Base-by-base conservation (phyloP, 2,329 filamentous ascomycete genomes). In the Talaromyces sp. region DNA sequence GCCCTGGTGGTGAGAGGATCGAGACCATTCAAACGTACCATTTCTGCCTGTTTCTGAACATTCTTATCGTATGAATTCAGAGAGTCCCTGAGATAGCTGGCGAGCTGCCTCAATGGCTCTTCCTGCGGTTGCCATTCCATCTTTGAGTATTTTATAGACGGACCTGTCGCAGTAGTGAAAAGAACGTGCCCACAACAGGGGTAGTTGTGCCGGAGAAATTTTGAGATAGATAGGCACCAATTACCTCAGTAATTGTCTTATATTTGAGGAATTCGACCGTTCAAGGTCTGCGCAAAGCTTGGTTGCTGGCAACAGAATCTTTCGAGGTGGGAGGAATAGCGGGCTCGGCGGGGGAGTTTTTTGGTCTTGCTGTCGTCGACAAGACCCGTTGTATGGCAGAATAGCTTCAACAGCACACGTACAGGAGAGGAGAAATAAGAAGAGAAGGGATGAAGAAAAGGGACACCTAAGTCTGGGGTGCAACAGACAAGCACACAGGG, bases 61-160 rank as follows among this genome's bases (percentile, higher is more conserved):
- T 76, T 80, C 72, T 86, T 86, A 75, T 96, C 84, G 72, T 89
- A 87, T 65, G 88, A 88, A 73, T 90, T 95, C 68, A 97, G 81
- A 45, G 94, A 97, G 78, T 97, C 92, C 77, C 87, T 90, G 70
- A 99, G 84, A 76, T 87, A 97, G 70, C 87, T 84, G 65, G 91
- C 88, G 64, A 99, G 85, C 82, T 97, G 92, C 81, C 83, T 84
- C 80, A 99, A 81, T 73, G 88, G 91, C 81, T 92, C 89, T 69
- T 88, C 84, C 69, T 89, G 81, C 62, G 94, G 94, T 79, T 96
- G 89, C 94, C 94, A 99, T 75, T 87, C 84, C 92, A 96, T 97
- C 72, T 69, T 77, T 64, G 63, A 50, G 33, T 45, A 39, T 56
- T 17, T 28, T 33, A 53, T 46, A 35, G 53, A 50, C 25, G 53